These are phyloP conservation scores for Aureobasidium sp. DNA, from an alignment of 2,329 filamentous ascomycete genomes.

Conservation along the genomic window DNA sequence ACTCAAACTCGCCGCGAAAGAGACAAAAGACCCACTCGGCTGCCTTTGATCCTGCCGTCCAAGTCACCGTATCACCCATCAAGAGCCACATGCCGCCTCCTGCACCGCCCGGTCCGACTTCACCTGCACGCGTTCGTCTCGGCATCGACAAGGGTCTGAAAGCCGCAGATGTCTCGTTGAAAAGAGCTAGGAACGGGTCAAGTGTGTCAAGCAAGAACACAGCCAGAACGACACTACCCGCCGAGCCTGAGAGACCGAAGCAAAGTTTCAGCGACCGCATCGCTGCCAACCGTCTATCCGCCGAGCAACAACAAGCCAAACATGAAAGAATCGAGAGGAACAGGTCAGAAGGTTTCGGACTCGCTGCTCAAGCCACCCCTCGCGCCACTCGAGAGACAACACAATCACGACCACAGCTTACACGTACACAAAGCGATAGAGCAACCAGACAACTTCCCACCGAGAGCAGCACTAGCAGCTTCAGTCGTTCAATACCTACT, in stretches of 20 bases:
- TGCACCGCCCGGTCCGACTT: slow-evolving; percentile 40
- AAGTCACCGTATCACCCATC: slow-evolving; percentile 69
- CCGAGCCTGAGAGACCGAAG: slow-evolving; percentile 19
- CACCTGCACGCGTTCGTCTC: slow-evolving; percentile 68
- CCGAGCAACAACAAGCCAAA: slow-evolving; percentile 36
- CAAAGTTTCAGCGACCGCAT: slow-evolving; percentile 81
- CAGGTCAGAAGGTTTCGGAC: slow-evolving; percentile 29
- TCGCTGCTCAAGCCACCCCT: not conserved
- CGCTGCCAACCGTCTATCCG: slow-evolving; percentile 50
- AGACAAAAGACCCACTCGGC: slow-evolving; percentile 2
- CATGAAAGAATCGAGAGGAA: slow-evolving; percentile 34
- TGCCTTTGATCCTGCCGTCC: slow-evolving; percentile 36
- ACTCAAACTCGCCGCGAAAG: slow-evolving; percentile 17
- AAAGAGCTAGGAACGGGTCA: slow-evolving; percentile 46
- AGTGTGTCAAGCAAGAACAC: slow-evolving; percentile 14
- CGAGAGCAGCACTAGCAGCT: not conserved
- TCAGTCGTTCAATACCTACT: not conserved
- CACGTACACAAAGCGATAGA: not conserved
- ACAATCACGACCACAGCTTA: not conserved
- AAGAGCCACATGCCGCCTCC: slow-evolving; percentile 37
- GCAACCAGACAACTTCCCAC: not conserved
- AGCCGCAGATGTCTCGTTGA: slow-evolving; percentile 75
- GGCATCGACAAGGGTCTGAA: slow-evolving; percentile 85
- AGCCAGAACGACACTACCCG: not conserved
- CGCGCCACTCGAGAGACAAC: not conserved